A percentile compares a stretch with the other conserved stretches of the same genome.
Conservation (phyloP, 768 basidiomycete species). For the Mycena belliarum region DNA sequence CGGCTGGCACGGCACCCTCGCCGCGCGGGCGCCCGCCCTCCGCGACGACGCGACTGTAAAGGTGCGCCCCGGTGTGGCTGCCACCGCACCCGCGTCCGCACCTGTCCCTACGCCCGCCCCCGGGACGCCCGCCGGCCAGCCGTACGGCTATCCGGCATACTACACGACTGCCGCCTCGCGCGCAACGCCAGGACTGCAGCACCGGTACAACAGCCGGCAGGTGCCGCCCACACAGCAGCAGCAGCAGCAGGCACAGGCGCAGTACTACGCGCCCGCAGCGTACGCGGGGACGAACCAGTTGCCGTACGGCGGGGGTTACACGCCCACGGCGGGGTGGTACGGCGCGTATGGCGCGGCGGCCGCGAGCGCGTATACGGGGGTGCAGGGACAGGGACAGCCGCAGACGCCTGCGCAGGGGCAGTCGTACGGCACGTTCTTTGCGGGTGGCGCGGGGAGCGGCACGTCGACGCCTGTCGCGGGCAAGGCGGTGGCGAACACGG, state of each 20-base stretch:
- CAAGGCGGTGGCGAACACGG: slow-evolving; percentile 57
- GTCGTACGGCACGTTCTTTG: slow-evolving; percentile 43
- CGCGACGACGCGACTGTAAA: slow-evolving; percentile 77
- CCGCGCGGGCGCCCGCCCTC: slow-evolving; percentile 57
- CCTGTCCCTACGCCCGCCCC: slow-evolving; percentile 28
- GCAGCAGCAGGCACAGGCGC: neutral
- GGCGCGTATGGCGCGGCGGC: slow-evolving; percentile 13
- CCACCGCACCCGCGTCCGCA: slow-evolving; percentile 28
- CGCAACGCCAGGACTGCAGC: slow-evolving; percentile 15
- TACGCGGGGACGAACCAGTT: slow-evolving; percentile 6
- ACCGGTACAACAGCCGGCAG: slow-evolving; percentile 7
- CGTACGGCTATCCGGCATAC: slow-evolving; percentile 13
- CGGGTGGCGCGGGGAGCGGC: slow-evolving; percentile 16
- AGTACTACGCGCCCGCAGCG: neutral
- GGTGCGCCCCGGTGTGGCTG: slow-evolving; percentile 44
- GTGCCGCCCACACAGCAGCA: neutral
- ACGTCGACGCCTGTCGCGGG: slow-evolving; percentile 29
- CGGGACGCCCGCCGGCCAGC: slow-evolving; percentile 11
- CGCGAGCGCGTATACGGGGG: neutral
- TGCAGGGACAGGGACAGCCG: neutral
- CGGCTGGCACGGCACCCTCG: slow-evolving; percentile 79
- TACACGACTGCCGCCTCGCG: slow-evolving; percentile 17
- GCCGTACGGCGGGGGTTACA: slow-evolving; percentile 14
- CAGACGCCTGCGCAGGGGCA: neutral
- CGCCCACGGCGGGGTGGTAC: neutral